phyloP scores from a whole-genome alignment of 345 rosid species.

The Brassica rapa region DNA sequence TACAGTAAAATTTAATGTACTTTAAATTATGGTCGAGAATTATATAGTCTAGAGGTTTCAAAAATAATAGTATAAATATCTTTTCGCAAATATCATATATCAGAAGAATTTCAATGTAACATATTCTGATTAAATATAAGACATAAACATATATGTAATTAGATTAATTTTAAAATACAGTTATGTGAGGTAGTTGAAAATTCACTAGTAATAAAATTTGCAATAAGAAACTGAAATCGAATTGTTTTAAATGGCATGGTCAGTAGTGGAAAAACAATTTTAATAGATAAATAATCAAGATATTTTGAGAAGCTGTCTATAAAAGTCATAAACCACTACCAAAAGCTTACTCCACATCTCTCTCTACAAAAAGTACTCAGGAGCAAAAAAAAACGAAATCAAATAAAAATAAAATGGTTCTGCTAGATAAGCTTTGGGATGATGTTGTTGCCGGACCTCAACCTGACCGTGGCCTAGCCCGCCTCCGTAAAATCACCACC shows the following conservation, averaged over 20 bases:
- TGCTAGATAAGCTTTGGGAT: conserved; percentile 86
- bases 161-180: neutral
- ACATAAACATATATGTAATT: neutral
- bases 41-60: neutral
- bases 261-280: neutral
- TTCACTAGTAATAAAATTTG: neutral
- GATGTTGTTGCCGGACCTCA: conserved; percentile 91
- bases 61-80: neutral
- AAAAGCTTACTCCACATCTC: conserved; percentile 27
- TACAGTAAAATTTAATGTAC: neutral
- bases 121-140: neutral
- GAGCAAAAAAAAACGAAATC: neutral
- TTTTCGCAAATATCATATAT: neutral
- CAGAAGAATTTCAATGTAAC: neutral
- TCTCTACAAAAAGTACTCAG: conserved; percentile 15
- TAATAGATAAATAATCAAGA: conserved; percentile 9
- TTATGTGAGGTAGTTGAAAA: neutral
- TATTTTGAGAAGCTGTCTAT: conserved; percentile 33
- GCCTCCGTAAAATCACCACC: conserved; percentile 69
- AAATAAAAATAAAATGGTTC: conserved; percentile 37
- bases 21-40: neutral
- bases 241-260: neutral
- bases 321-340: conserved; percentile 15
- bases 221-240: neutral
- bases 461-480: conserved; percentile 86